Conservation (phyloP, 345 rosid species). For the Rhodomyrtus tomentosa region DNA sequence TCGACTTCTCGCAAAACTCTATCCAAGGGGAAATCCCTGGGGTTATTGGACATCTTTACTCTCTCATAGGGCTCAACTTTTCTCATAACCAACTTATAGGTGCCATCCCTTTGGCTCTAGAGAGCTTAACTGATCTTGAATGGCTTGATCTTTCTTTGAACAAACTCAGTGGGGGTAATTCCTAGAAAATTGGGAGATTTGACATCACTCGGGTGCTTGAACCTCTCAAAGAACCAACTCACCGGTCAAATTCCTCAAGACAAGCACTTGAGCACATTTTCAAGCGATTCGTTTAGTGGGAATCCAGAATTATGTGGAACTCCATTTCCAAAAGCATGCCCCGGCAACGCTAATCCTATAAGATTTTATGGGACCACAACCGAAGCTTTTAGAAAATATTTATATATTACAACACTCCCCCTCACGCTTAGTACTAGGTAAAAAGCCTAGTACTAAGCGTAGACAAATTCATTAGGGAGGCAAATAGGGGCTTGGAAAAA, state of each 20-base stretch:
- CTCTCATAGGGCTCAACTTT: neutral
- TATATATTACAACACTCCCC: too few species aligned
- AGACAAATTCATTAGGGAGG: too few species aligned
- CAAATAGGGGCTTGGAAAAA: too few species aligned
- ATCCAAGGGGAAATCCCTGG: neutral
- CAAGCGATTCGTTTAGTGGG: accelerated
- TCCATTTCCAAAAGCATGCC: neutral
- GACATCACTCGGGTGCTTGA: neutral
- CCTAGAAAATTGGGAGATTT: neutral
- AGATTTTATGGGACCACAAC: too few species aligned
- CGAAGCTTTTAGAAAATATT: too few species aligned
- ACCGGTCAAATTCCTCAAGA: neutral
- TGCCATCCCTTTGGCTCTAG: neutral
- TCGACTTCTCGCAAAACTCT: neutral
- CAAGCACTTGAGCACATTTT: too few species aligned
- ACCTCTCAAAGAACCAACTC: neutral
- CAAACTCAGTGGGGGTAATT: neutral
- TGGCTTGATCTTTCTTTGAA: neutral
- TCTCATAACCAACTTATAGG: neutral
- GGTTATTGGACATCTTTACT: neutral
- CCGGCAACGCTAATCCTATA: too few species aligned
- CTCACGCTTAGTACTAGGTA: too few species aligned
- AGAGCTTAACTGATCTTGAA: neutral
- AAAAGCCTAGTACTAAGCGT: too few species aligned
- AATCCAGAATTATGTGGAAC: neutral